A percentile compares a stretch with the other conserved stretches of the same genome.
Evolutionary conservation across 2,329 filamentous ascomycete species (phyloP).

Genomic region (Apiospora kogelbergensis): DNA sequence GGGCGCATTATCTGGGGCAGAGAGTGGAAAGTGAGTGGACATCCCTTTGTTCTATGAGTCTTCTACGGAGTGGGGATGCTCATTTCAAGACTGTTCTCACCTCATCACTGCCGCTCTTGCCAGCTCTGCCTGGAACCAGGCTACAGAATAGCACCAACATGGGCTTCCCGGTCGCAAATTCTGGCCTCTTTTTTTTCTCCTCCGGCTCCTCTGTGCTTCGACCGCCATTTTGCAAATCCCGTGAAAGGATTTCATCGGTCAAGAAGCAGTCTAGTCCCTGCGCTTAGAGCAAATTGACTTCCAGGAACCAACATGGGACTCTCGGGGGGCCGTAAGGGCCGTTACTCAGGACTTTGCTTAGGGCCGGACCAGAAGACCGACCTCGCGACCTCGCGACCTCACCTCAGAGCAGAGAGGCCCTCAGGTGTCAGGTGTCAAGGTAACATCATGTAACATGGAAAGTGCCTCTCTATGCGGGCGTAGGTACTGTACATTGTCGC

Average conservation of each 20-base stretch:
- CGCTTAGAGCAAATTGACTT: constrained; percentile 4
- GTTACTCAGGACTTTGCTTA: neutral
- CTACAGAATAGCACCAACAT: constrained; percentile 5
- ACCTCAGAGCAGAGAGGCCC: neutral
- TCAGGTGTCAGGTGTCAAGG: neutral
- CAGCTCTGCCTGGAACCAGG: constrained; percentile 3
- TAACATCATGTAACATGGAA: neutral
- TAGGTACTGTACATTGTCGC: constrained; percentile 27
- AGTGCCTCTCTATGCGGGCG: constrained; percentile 15
- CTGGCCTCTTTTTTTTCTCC: neutral
- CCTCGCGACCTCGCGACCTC: neutral
- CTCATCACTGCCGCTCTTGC: constrained; percentile 5
- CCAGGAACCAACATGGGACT: neutral
- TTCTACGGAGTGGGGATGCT: constrained; percentile 22
- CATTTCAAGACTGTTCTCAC: constrained; percentile 7
- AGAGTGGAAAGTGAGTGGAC: constrained; percentile 6
- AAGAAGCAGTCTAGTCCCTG: neutral
- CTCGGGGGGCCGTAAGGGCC: neutral
- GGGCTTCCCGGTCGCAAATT: constrained; percentile 6
- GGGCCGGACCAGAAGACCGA: too few relatives aligned
- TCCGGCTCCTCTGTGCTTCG: neutral
- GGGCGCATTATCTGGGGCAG: constrained; percentile 6
- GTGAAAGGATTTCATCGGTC: neutral
- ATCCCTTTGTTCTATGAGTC: constrained; percentile 19
- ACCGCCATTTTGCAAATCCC: neutral